Base-by-base conservation (phyloP, 2,329 filamentous ascomycete genomes). In the Colletotrichum siamense region DNA sequence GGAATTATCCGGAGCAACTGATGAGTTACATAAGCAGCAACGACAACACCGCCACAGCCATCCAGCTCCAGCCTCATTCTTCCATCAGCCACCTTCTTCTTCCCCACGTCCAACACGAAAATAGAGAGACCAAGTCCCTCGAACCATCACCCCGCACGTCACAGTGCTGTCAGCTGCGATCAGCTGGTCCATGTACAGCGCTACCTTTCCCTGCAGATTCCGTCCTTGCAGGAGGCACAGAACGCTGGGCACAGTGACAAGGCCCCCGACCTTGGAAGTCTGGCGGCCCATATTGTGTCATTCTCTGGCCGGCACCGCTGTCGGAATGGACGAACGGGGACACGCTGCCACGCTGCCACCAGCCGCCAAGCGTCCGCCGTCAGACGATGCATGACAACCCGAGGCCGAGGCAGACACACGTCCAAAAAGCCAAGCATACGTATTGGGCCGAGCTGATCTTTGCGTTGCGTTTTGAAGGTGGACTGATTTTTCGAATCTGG, bases 221-320 rank as follows among this genome's bases (percentile, higher is more conserved):
- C 7, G 66, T 30, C 32, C 30, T 34, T 32, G 32, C 69, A 44
- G 62, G 15, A 44, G 34, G 39, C 57, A 39, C 9, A 4, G 63
- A 26, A 44, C 22, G 68, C 68, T 34, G 55, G 39, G 36, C 68
- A 24, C 36, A 36, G 34, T 16, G 34, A 36, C 15, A 34, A 16
- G 67, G 34, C 34, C 34, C 32, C 59, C 26, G 68, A 22, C 57
- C 57, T 57, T 28, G 69, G 39, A 64, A 71, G 61, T 15, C 28
- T 13, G 22, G 26, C 9, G 0, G 39, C 28, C 26, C n/a, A 52
- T 0, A 36, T 75, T 61, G 22, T 71, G 72, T 71, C 72, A 61
- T 49, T 15, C 61, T 36, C 69, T 63, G 73, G 63, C 73, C 63
- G 69, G 73, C 73, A 64, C 73, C 73, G 73, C 68, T 75, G 69